Conservation (phyloP, 1,284 basidiomycete genomes). For the Cutaneotrichosporon spelunceum region DNA sequence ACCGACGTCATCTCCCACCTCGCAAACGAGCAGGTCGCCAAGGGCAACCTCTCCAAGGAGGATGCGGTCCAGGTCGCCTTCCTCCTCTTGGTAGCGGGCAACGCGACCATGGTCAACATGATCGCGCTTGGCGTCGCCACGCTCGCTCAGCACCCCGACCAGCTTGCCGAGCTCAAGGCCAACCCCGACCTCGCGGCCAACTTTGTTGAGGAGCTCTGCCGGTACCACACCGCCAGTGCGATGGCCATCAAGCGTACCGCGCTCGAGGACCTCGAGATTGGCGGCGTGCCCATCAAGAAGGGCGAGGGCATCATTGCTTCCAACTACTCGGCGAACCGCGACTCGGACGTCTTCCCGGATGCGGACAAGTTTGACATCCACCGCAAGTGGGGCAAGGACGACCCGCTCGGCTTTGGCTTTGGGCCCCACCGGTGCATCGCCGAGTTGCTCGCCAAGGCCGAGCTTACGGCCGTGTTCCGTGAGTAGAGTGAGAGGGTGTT, state of each 20-base stretch:
- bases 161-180: constrained; percentile 12
- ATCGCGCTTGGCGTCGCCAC: constrained; percentile 18
- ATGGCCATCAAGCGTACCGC: constrained; percentile 22
- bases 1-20: constrained; percentile 14
- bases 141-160: constrained; percentile 14
- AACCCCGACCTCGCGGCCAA: constrained; percentile 13
- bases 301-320: constrained; percentile 20
- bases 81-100: constrained; percentile 20
- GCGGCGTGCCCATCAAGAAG: constrained; percentile 12
- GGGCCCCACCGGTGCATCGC: constrained; percentile 19
- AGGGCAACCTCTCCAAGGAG: constrained; percentile 10
- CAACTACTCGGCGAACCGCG: constrained; percentile 21
- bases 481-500: not conserved
- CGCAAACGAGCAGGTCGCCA: constrained; percentile 4
- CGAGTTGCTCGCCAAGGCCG: constrained; percentile 16
- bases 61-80: constrained; percentile 19
- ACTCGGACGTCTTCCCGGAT: constrained; percentile 13
- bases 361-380: constrained; percentile 16
- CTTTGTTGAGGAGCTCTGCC: constrained; percentile 20
- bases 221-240: constrained; percentile 18
- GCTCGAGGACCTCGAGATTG: constrained; percentile 10
- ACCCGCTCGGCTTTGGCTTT: constrained; percentile 15
- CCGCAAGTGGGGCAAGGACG: constrained; percentile 13
- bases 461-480: constrained; percentile 16
- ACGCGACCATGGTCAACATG: constrained; percentile 23